Conservation (phyloP, 371 early-diverging fungal genomes). For the Rhizopus delemar region DNA sequence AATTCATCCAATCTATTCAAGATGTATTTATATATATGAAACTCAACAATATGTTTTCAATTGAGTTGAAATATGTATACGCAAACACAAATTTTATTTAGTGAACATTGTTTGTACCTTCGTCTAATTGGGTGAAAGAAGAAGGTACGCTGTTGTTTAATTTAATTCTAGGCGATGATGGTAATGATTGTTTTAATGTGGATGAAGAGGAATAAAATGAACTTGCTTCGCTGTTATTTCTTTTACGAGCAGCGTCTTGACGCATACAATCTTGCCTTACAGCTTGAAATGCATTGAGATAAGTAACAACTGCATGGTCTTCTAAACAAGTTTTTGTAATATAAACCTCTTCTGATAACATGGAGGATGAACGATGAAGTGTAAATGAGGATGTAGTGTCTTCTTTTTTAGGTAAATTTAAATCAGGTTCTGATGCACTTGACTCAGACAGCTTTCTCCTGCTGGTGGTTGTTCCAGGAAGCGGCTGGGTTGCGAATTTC, state of each 20-base stretch:
- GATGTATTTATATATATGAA: too few relatives aligned
- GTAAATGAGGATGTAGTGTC: conserved; percentile 29
- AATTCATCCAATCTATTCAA: too few relatives aligned
- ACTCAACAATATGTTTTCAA: too few relatives aligned
- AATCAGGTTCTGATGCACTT: conserved; percentile 5
- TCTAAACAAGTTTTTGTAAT: conserved; percentile 51
- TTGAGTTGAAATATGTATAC: background rate
- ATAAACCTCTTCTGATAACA: conserved; percentile 43
- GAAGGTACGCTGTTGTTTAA: background rate
- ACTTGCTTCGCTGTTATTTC: background rate
- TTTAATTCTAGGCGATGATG: conserved; percentile 12
- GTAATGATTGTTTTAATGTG: conserved; percentile 1
- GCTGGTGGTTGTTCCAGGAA: conserved; percentile 14
- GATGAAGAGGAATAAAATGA: conserved; percentile 22
- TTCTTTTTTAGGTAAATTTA: conserved; percentile 1
- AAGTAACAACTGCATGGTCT: conserved; percentile 54
- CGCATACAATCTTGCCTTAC: conserved; percentile 48
- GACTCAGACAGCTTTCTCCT: conserved; percentile 8
- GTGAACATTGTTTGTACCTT: conserved; percentile 38
- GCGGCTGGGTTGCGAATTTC: conserved; percentile 7
- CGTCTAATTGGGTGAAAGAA: conserved; percentile 4
- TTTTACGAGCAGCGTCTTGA: conserved; percentile 10
- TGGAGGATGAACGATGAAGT: conserved; percentile 38
- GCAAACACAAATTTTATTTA: conserved; percentile 2
- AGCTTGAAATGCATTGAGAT: conserved; percentile 46